Base-by-base conservation (phyloP, 495 filamentous ascomycete genomes). In the Aspergillus sclerotioniger region DNA sequence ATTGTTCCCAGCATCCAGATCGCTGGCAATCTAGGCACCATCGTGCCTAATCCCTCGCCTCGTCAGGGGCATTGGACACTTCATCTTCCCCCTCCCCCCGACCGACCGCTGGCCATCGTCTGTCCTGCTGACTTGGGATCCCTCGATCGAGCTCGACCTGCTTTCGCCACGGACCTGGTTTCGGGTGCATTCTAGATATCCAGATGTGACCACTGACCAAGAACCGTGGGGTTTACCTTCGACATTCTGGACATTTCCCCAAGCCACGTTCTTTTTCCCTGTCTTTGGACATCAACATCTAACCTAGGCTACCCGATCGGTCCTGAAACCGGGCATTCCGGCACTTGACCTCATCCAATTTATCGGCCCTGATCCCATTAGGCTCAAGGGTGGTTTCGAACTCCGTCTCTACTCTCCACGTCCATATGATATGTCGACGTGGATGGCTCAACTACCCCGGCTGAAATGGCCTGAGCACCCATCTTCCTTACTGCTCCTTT, bases 121-220 rank as follows among this genome's bases (percentile, higher is more conserved):
- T 58, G 61, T 56, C 63, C 64, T 64, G 58, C 64, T 63, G 64
- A 67, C 63, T 58, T 25, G 43, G 52, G 41, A 51, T 10, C 31
- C 25, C 47, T 61, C 37, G 33, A 53, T 54, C 32, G 52, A 61
- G 25, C 25, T 25, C 25, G 25, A 5, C 25, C 59, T 64, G 56
- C 35, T 59, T 64, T 67, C 61, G 59, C 56, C 64, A 67, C 61
- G 59, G 61, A 61, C 56, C 29, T 56, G 58, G 17, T 60, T 62
- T 62, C 52, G 56, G 51, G 45, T 25, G 48, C 31, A 53, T 52
- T 64, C 32, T 51, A 58, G 51, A 17, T 54, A 50, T 35, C 49
- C 15, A 19, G 19, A 51, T n/a, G 7, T 25, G 29, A 29, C 32
- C 15, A 19, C 32, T 46, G 7, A 17, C 19, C 10, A 41, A 46